Conservation (phyloP, 495 filamentous ascomycete species). For the Annulohypoxylon nitens region DNA sequence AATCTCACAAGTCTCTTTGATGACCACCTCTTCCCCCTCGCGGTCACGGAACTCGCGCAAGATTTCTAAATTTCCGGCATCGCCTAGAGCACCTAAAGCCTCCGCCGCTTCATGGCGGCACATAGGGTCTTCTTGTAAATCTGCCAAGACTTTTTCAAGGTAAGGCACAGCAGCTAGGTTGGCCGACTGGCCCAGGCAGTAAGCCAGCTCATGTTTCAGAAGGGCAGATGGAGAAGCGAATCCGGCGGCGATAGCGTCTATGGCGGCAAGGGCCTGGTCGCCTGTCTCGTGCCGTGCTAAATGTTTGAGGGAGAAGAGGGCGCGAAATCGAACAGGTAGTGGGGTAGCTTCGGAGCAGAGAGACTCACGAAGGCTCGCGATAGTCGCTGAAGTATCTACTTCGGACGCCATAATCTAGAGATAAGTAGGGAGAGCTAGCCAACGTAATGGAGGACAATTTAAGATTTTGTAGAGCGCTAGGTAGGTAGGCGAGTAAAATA, state of each 20-base stretch:
- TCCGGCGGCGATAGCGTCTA: conserved; percentile 91
- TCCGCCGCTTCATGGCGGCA: conserved; percentile 97
- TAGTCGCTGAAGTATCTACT: conserved; percentile 49
- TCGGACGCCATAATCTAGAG: conserved; percentile 41
- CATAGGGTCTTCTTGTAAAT: conserved; percentile 88
- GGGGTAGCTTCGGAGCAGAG: conserved; percentile 83
- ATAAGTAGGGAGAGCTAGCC: neutral
- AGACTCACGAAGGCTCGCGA: conserved; percentile 76
- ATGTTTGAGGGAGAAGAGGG: conserved; percentile 97
- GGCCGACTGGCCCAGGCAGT: conserved; percentile 93
- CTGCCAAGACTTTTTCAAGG: conserved; percentile 80
- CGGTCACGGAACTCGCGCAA: conserved; percentile 79
- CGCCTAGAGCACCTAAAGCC: conserved; percentile 89
- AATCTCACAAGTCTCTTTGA: conserved; percentile 97
- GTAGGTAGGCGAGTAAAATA: neutral
- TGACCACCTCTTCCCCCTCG: conserved; percentile 75
- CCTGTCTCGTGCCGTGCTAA: conserved; percentile 77
- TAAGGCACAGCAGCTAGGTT: conserved; percentile 79
- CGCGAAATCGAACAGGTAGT: conserved; percentile 92
- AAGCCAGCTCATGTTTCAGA: conserved; percentile 95
- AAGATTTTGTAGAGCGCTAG: neutral
- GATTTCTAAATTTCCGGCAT: conserved; percentile 76
- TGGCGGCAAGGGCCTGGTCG: conserved; percentile 76
- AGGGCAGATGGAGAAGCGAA: conserved; percentile 87
- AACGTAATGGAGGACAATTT: neutral